These are phyloP conservation scores for Cerrena zonata DNA, from an alignment of 1,284 basidiomycete species.

Conservation along the genomic window DNA sequence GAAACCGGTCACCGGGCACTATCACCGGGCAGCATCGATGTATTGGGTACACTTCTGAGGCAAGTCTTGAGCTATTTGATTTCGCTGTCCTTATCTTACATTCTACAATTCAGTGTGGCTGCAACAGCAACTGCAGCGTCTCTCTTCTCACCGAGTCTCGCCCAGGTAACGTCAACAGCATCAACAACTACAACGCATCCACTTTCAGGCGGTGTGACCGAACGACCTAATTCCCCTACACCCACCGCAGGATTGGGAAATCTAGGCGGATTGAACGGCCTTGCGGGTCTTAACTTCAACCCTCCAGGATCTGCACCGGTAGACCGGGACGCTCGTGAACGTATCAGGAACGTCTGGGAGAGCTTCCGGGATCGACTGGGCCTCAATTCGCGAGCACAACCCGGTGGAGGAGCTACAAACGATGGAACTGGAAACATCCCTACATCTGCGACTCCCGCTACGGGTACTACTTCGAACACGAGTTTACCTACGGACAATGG, in stretches of 20 bases:
- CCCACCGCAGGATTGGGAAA: slow-evolving; percentile 40
- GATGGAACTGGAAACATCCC: slow-evolving; percentile 8
- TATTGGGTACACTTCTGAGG: slow-evolving; percentile 76
- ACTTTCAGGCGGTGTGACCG: slow-evolving; percentile 18
- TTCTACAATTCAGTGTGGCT: slow-evolving; percentile 50
- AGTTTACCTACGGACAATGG: slow-evolving; percentile 30
- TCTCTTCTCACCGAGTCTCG: slow-evolving; percentile 49
- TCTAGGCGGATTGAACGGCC: slow-evolving; percentile 19
- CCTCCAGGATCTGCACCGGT: slow-evolving; percentile 16
- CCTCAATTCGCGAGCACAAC: slow-evolving; percentile 22
- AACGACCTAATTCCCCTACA: slow-evolving; percentile 43
- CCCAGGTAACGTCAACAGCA: slow-evolving; percentile 32
- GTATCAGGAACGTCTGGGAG: slow-evolving; percentile 47
- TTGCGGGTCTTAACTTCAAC: slow-evolving; percentile 19
- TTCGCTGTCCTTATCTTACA: slow-evolving; percentile 6
- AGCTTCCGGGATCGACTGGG: slow-evolving; percentile 61
- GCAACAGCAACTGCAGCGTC: slow-evolving; percentile 78
- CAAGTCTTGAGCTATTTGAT: slow-evolving; percentile 24
- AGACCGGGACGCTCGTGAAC: slow-evolving; percentile 7
- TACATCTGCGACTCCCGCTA: slow-evolving; percentile 10
- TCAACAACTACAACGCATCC: slow-evolving; percentile 10
- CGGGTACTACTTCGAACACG: slow-evolving; percentile 19
- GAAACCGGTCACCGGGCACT: slow-evolving; percentile 27
- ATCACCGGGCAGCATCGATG: slow-evolving; percentile 70
- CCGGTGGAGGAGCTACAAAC: slow-evolving; percentile 2